Conservation (phyloP, 2,329 filamentous ascomycete genomes). For the Apiospora phragmitis region DNA sequence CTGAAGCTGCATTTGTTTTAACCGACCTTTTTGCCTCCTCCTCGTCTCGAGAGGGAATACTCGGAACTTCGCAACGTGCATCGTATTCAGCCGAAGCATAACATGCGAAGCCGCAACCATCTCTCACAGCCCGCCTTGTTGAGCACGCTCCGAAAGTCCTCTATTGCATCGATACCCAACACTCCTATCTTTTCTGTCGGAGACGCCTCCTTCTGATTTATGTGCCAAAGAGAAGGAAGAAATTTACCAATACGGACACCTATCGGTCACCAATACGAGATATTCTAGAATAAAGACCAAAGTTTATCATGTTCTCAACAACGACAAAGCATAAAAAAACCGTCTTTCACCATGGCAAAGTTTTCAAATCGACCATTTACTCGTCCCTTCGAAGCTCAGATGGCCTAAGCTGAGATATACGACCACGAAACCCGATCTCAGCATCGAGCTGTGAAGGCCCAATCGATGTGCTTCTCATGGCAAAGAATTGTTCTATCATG, state of each 20-base stretch:
- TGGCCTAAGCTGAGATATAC: neutral
- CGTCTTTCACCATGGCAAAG: neutral
- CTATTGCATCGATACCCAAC: neutral
- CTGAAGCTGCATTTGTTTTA: constrained; percentile 1
- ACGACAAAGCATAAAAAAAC: neutral
- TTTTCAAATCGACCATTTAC: neutral
- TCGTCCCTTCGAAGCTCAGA: neutral
- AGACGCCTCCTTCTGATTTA: neutral
- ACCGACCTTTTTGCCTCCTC: neutral
- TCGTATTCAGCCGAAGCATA: neutral
- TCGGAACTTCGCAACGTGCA: neutral
- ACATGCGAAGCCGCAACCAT: neutral
- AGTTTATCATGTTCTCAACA: neutral
- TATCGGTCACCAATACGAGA: neutral
- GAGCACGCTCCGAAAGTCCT: neutral
- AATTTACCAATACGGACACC: neutral
- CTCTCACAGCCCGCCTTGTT: neutral
- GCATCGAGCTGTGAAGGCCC: neutral
- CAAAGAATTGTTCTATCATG: neutral
- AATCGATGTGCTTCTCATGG: neutral
- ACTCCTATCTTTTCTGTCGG: neutral
- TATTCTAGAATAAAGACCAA: neutral
- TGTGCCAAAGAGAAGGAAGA: neutral
- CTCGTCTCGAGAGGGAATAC: too few relatives aligned
- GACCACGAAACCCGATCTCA: neutral